Evolutionary conservation across 1,284 basidiomycete genomes (phyloP), one percentile per base, ranked within the genome.

Genomic region (Polyporus tsugae): DNA sequence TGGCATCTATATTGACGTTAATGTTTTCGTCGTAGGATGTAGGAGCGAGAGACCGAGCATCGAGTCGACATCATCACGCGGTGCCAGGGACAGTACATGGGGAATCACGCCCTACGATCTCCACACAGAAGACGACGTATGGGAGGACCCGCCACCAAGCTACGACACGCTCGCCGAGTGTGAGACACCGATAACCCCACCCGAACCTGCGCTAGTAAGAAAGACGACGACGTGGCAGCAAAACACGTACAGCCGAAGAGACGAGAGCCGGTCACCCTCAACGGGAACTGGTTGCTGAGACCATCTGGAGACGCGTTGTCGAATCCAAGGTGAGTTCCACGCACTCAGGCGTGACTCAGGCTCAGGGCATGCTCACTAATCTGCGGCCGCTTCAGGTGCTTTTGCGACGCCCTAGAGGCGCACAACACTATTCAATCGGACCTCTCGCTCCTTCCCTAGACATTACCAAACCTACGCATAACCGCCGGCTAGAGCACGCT

Each of bases 21-120:
- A 19, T 9, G 19, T 44, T 19, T n/a, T n/a, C 5, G 4, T 13
- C 44, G 22, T 5, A 49, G 46, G n/a, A 25, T 49, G 46, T 10
- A 25, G 46, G 46, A 49, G 46, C 46, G 46, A 49, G 46, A 49
- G 46, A 10, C 22, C 46, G 46, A 49, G 44, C 46, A 25, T 49
- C 46, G 46, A 25, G 9, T 9, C 46, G n/a, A 11, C 44, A 7
- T 2, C 46, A 7, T 3, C 44, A 7, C 15, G 41, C 15, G 17
- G 41, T 42, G 41, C 41, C 41, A 42, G 39, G 41, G 17, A 42
- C 11, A 42, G 41, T 17, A 6, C 15, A 5, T 6, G 15, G 41
- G 6, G 17, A 4, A 6, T 42, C 41, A 42, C 41, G 17, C 41
- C 41, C 4, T 42, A 42, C 4, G 41, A 42, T 4, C 2, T 42